phyloP scores from a whole-genome alignment of 2,329 filamentous ascomycete genomes.

The Scedosporium boydii region DNA sequence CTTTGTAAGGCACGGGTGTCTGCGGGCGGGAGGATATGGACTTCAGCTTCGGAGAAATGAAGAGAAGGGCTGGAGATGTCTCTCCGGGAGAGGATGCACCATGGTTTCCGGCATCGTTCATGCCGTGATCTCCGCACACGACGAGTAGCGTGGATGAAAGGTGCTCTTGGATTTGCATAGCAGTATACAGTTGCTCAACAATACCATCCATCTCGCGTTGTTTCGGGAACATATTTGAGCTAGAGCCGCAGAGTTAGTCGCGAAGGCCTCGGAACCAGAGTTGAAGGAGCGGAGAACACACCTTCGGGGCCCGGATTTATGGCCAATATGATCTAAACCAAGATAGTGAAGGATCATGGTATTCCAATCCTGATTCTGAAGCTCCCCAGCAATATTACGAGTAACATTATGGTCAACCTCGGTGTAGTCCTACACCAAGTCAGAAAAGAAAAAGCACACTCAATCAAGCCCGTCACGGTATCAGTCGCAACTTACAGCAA shows the following conservation, averaged over 20 bases:
- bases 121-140: constrained; percentile 91
- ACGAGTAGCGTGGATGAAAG: constrained; percentile 73
- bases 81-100: constrained; percentile 90
- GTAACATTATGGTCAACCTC: constrained; percentile 98
- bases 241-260: constrained; percentile 21
- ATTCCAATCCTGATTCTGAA: constrained; percentile 75
- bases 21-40: constrained; percentile 32
- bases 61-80: constrained; percentile 85
- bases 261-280: neutral
- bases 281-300: constrained; percentile 20
- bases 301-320: constrained; percentile 86
- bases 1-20: constrained; percentile 48
- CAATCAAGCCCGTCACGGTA: neutral
- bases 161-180: constrained; percentile 61
- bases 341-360: constrained; percentile 93
- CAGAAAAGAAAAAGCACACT: neutral
- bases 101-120: constrained; percentile 98
- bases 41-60: constrained; percentile 76
- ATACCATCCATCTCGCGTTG: constrained; percentile 89
- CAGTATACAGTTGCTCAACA: constrained; percentile 64
- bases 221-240: constrained; percentile 86
- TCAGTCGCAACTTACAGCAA: constrained; percentile 58
- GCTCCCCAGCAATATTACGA: constrained; percentile 70
- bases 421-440: constrained; percentile 68
- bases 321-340: constrained; percentile 92